phyloP scores from a whole-genome alignment of 371 early-diverging fungal species.

The Apophysomyces variabilis region DNA sequence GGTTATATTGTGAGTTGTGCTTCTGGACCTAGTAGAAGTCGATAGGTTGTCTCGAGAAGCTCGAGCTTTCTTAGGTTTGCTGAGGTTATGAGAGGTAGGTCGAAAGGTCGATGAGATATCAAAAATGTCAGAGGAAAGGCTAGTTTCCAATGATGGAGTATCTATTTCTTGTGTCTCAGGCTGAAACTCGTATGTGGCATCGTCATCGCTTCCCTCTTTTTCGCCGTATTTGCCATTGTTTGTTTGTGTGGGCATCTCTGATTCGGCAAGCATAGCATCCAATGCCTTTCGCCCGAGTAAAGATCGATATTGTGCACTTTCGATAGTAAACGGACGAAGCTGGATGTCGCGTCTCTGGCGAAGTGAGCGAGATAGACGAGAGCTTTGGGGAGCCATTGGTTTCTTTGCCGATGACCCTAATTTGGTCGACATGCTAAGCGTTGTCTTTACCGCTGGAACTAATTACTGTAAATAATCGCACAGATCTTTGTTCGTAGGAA shows the following conservation, averaged over 20 bases:
- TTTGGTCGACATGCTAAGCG: neutral
- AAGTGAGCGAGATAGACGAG: neutral
- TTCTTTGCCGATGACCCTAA: neutral
- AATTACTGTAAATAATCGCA: neutral
- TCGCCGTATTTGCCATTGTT: neutral
- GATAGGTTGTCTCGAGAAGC: neutral
- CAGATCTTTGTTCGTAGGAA: no score
- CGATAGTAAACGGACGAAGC: slow-evolving; percentile 10
- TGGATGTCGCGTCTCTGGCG: slow-evolving; percentile 9
- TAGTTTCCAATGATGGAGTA: neutral
- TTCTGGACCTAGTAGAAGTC: neutral
- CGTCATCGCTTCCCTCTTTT: neutral
- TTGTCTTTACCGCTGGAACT: neutral
- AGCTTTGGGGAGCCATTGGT: neutral
- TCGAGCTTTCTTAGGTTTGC: neutral
- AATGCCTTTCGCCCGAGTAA: neutral
- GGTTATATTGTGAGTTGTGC: neutral
- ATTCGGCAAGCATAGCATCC: slow-evolving; percentile 12
- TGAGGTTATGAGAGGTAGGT: neutral
- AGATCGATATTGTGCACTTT: slow-evolving; percentile 2
- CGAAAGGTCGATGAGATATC: neutral
- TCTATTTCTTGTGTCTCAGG: neutral
- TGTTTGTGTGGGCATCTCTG: neutral
- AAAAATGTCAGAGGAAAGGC: neutral
- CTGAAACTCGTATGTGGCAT: neutral